Percentiles rank a stretch among this genome's conserved stretches.
Evolutionary conservation across 306 rosid genomes (phyloP).

Genomic region (Castanospermum australe): DNA sequence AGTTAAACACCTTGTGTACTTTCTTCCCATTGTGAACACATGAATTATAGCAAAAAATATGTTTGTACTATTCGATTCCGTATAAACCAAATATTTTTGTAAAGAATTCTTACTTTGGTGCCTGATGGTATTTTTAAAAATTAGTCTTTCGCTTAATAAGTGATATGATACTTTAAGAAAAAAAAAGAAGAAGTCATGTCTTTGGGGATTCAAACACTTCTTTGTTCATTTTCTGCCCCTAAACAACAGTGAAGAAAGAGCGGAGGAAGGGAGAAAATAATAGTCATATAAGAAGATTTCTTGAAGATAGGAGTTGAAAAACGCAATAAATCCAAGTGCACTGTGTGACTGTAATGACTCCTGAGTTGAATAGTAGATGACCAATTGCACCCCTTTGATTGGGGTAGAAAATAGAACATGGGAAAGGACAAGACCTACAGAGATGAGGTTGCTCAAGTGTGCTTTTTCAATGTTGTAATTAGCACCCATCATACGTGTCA

Average conservation of each 20-base stretch:
- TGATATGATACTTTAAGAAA: no score
- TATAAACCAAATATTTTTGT: no score
- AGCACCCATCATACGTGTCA: background rate
- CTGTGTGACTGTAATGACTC: constrained; percentile 19
- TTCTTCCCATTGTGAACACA: no score
- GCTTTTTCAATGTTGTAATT: background rate
- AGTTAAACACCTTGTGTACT: no score
- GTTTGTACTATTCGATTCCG: no score
- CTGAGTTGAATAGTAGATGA: constrained; percentile 4
- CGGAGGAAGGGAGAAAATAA: background rate
- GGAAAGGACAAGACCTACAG: background rate
- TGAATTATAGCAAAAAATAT: no score
- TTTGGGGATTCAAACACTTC: no score
- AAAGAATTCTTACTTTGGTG: no score
- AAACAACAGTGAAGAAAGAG: background rate
- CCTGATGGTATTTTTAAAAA: no score
- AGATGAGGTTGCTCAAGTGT: background rate
- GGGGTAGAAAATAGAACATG: background rate
- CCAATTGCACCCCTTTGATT: background rate
- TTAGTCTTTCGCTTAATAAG: no score
- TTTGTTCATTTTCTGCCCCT: background rate
- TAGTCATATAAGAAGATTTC: background rate
- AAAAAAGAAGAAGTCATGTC: no score
- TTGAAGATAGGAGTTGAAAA: background rate
- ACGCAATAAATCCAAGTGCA: background rate